Evolutionary conservation across 2,329 filamentous ascomycete genomes (phyloP), one percentile per base, ranked within the genome.

Genomic region (Xylariaceae sp.): DNA sequence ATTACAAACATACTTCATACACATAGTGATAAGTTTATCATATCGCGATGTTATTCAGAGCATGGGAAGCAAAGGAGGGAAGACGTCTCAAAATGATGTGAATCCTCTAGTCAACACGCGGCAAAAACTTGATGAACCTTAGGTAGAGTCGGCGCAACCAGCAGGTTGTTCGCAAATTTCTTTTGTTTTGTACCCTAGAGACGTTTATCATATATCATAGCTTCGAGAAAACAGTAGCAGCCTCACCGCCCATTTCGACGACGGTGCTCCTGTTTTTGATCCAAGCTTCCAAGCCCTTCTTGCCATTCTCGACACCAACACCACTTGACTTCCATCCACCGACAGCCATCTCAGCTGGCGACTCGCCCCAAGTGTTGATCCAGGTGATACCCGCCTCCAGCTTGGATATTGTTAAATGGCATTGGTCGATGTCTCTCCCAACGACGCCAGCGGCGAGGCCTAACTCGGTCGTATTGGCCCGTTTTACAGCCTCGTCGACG

Each of bases 281-380:
- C 85, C 90, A 96, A 3, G 87, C 86, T 68, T 87, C 85, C 47
- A 96, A 76, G 0, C 90, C 90, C 61, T 80, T 82, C 51, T 83
- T 76, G 3, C 90, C 90, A 67, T 96, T 96, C 75, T 95, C 90
- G 1, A 95, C 84, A 0, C 90, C 90, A 10, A 95, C 72, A 32
- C 90, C 90, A 65, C 89, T 95, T 77, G 87, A 79, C 75, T 95
- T 95, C 90, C 90, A 95, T 0, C 90, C 90, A 10, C 90, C 90
- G 0, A 95, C 90, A 2, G 87, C 86, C 90, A 95, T 95, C 74
- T 95, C 90, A 0, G 90, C 89, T 0, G 90, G 90, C 43, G 81
- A 86, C 72, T 95, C 90, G n/a, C 90, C 90, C 90, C 90, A 95
- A 0, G 88, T 90, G 67, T 95, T 95, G 45, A 95, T 78, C 90